These are phyloP conservation scores for Citrus mangshanensis DNA, from an alignment of 345 rosid genomes.

Conservation along the genomic window DNA sequence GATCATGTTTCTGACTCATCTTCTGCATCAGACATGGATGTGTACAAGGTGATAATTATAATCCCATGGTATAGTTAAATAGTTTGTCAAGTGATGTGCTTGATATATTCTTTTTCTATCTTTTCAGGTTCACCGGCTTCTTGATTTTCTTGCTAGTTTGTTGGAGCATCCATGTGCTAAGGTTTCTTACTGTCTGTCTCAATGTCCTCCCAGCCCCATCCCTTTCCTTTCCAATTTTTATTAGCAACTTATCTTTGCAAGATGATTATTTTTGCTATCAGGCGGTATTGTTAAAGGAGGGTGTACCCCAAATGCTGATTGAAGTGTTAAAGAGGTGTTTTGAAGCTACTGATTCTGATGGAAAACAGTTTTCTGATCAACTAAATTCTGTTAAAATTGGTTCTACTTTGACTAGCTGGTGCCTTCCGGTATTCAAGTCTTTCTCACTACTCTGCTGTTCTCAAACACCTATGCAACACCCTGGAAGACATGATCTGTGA, in stretches of 20 bases:
- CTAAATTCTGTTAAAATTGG: conserved; percentile 40
- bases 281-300: conserved; percentile 69
- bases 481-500: conserved; percentile 52
- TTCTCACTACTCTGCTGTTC: conserved; percentile 60
- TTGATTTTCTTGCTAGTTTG: conserved; percentile 70
- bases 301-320: conserved; percentile 49
- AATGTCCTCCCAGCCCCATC: background rate
- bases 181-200: conserved; percentile 39
- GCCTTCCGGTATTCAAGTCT: conserved; percentile 69
- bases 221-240: background rate
- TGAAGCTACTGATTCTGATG: conserved; percentile 53
- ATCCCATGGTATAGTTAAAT: conserved; percentile 14
- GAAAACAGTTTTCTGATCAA: conserved; percentile 38
- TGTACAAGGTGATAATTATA: conserved; percentile 63
- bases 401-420: conserved; percentile 54
- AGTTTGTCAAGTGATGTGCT: conserved; percentile 17
- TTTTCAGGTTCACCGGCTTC: conserved; percentile 69
- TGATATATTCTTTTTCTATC: conserved; percentile 8
- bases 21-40: conserved; percentile 50
- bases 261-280: conserved; percentile 27
- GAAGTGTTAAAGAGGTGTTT: conserved; percentile 68
- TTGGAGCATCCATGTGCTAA: conserved; percentile 86
- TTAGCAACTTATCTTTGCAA: conserved; percentile 13
- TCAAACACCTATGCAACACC: conserved; percentile 31
- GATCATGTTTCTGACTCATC: conserved; percentile 45